These are phyloP conservation scores for Podospora bellae-mahoneyi DNA, from an alignment of 495 filamentous ascomycete genomes.

Conservation along the genomic window DNA sequence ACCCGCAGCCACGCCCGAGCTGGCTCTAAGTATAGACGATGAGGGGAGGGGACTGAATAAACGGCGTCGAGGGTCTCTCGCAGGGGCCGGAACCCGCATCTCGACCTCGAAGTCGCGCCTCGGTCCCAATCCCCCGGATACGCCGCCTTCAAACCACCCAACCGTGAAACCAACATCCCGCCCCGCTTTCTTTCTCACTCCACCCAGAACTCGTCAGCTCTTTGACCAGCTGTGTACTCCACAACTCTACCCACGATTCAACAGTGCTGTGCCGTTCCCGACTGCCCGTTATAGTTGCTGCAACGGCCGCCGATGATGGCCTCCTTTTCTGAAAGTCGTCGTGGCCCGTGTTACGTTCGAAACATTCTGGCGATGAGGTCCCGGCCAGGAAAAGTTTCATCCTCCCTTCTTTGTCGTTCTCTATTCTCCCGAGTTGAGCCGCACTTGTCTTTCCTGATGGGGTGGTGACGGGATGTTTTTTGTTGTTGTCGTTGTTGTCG, in stretches of 20 bases:
- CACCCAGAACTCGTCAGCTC: neutral
- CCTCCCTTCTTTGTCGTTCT: neutral
- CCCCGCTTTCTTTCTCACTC: neutral
- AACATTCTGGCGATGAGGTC: neutral
- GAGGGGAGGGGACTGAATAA: neutral
- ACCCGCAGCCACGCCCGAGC: slow-evolving; percentile 1
- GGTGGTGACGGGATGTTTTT: neutral
- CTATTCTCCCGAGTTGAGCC: slow-evolving; percentile 1
- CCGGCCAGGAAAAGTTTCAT: neutral
- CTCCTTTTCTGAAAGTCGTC: neutral
- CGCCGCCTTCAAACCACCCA: neutral
- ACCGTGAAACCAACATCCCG: slow-evolving; percentile 16
- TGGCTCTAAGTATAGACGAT: slow-evolving; percentile 7
- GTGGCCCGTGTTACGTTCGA: neutral
- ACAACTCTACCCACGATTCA: neutral
- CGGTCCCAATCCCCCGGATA: slow-evolving; percentile 1
- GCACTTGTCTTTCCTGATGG: neutral
- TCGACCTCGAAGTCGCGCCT: neutral
- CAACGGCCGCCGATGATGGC: slow-evolving; percentile 7
- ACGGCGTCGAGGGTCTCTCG: neutral
- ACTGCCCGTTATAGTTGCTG: slow-evolving; percentile 13
- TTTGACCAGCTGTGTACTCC: neutral
- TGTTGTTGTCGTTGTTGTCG: neutral
- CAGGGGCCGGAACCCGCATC: slow-evolving; percentile 1
- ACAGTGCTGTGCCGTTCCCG: slow-evolving; percentile 13